Evolutionary conservation across 2,329 filamentous ascomycete species (phyloP).

Genomic region (Arachnomyces sp.): DNA sequence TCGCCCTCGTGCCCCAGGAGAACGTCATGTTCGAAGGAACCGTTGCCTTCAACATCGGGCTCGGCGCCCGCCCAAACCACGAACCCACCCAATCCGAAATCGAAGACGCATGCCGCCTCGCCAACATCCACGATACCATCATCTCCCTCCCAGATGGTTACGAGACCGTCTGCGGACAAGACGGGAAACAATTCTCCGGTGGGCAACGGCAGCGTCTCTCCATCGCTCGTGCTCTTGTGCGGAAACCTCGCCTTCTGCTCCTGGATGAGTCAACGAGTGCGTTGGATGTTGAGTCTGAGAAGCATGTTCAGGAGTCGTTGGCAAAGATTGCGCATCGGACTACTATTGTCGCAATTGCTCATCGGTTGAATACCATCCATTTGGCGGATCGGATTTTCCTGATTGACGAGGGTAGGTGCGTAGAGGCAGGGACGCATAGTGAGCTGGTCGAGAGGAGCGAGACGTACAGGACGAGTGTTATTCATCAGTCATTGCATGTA

Average conservation of each 20-base stretch:
- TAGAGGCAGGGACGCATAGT: slow-evolving; percentile 43
- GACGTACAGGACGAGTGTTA: slow-evolving; percentile 43
- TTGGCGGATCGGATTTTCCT: slow-evolving; percentile 74
- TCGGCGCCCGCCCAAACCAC: slow-evolving; percentile 45
- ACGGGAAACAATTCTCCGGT: slow-evolving; percentile 49
- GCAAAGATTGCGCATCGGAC: slow-evolving; percentile 25
- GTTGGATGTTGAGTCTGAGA: slow-evolving; percentile 48
- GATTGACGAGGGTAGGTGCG: slow-evolving; percentile 42
- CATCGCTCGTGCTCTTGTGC: slow-evolving; percentile 51
- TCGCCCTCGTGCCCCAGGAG: slow-evolving; percentile 42
- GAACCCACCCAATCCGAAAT: slow-evolving; percentile 55
- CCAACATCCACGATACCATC: slow-evolving; percentile 65
- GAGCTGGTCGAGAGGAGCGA: slow-evolving; percentile 43
- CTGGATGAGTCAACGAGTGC: slow-evolving; percentile 56
- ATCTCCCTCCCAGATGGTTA: slow-evolving; percentile 57
- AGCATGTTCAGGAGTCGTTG: slow-evolving; percentile 38
- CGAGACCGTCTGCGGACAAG: slow-evolving; percentile 51
- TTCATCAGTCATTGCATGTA: slow-evolving; percentile 40
- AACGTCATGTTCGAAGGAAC: slow-evolving; percentile 42
- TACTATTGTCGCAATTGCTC: slow-evolving; percentile 36
- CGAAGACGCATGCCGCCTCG: slow-evolving; percentile 57
- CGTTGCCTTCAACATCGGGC: slow-evolving; percentile 40
- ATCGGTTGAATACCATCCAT: slow-evolving; percentile 35
- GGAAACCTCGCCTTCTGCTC: slow-evolving; percentile 49
- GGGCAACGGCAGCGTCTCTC: slow-evolving; percentile 53